phyloP scores from a whole-genome alignment of 768 basidiomycete species.

The Podaxis pistillaris region DNA sequence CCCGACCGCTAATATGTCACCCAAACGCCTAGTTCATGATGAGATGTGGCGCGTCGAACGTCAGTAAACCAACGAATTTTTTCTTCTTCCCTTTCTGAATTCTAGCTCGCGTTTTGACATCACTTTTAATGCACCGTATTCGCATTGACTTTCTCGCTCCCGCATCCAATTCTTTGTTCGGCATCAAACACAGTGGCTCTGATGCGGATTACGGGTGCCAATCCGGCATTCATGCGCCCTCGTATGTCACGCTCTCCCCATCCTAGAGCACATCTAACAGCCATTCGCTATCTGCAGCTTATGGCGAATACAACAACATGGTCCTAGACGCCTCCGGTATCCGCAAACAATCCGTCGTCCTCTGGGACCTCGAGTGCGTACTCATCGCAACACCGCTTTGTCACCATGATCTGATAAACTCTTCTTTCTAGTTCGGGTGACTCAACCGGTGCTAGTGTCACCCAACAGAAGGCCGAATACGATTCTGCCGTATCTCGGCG shows the following conservation, averaged over 20 bases:
- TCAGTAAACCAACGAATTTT: conserved; percentile 15
- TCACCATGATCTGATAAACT: not conserved
- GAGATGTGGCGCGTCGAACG: conserved; percentile 37
- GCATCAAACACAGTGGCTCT: conserved; percentile 27
- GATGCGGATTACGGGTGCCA: conserved; percentile 31
- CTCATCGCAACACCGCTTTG: conserved; percentile 12
- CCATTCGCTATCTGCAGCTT: conserved; percentile 25
- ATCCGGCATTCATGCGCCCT: conserved; percentile 39
- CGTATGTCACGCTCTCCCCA: conserved; percentile 21
- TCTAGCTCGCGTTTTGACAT: conserved; percentile 8
- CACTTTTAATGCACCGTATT: not conserved
- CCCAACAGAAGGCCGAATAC: not conserved
- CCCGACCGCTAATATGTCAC: not conserved
- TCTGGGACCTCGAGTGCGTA: conserved; percentile 42
- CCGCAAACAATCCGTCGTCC: conserved; percentile 30
- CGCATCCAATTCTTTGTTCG: not conserved
- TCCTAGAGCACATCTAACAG: not conserved
- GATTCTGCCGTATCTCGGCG: not conserved
- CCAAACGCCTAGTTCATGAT: conserved; percentile 25
- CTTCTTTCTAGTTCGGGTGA: not conserved
- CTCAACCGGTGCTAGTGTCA: not conserved
- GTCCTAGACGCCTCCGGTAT: conserved; percentile 30
- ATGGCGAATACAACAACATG: conserved; percentile 38
- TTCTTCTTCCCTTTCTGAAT: not conserved
- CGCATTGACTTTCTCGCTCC: not conserved